Base-by-base conservation (phyloP, 768 basidiomycete species). In the Tephrocybe sp. region DNA sequence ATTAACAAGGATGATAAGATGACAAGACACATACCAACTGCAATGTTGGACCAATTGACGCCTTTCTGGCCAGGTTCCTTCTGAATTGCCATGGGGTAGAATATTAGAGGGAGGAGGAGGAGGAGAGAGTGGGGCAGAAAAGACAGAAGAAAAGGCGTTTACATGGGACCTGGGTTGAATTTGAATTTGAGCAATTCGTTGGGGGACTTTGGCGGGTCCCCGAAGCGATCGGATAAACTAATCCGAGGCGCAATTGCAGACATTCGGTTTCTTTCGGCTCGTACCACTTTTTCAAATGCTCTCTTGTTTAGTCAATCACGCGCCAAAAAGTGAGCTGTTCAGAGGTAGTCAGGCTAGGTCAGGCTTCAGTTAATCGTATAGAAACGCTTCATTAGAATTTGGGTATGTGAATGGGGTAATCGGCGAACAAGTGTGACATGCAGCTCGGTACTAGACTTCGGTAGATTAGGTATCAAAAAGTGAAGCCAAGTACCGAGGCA, bases 41-140 rank as follows among this genome's bases (percentile, higher is more conserved):
- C 92, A 72, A 94, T 94, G 73, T 94, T 94, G 60, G 89, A 91
- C 91, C 90, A 94, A 74, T 78, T 92, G 58, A 92, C 74, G 63
- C 90, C 90, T 71, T 94, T 93, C 69, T 92, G 88, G 52, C 91
- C 92, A 45, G 92, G 91, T 72, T 91, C 87, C 68, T 79, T 83
- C 66, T 84, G 77, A 61, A 91, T 81, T 72, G 82, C 89, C 90
- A 92, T 91, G 51, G 52, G 13, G 57, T 53, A 52, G 42, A 47
- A 38, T 49, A 58, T 45, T 38, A 50, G 57, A 50, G 50, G 57
- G 45, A 56, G 60, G 45, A 42, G 62, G 47, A 57, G 54, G 57
- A 56, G 54, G 39, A 53, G 55, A 55, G 50, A 47, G 22, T 41
- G 27, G 36, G 29, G 29, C 37, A n/a, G 22, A 42, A 54, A 56